Evolutionary conservation across 2,329 filamentous ascomycete species (phyloP).

Genomic region (Bisporella sp.): DNA sequence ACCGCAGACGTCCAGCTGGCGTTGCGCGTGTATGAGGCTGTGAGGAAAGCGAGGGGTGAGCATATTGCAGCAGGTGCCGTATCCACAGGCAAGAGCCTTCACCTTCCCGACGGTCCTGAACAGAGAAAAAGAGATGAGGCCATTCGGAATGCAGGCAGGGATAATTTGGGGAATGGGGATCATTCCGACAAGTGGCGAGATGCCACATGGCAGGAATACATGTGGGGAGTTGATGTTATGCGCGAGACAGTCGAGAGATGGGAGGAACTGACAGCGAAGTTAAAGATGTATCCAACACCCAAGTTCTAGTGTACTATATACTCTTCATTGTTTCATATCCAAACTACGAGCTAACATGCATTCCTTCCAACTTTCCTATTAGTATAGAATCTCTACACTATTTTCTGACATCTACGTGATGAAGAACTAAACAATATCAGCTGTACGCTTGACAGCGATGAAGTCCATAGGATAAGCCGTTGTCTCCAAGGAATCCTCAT

Average conservation of each 20-base stretch:
- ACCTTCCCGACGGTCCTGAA: slow-evolving; percentile 1
- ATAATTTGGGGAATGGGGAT: background rate
- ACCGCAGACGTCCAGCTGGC: slow-evolving; percentile 39
- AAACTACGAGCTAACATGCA: too few species aligned
- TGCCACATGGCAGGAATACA: slow-evolving; percentile 1
- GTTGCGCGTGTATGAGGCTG: slow-evolving; percentile 46
- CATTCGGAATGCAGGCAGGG: background rate
- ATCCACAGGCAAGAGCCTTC: slow-evolving; percentile 1
- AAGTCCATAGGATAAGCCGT: too few species aligned
- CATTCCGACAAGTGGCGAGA: slow-evolving; percentile 13
- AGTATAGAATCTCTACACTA: too few species aligned
- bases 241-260: background rate
- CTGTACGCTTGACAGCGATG: too few species aligned
- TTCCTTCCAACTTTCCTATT: too few species aligned
- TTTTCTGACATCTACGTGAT: too few species aligned
- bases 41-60: slow-evolving; percentile 44
- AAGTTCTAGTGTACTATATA: too few species aligned
- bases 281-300: too few species aligned
- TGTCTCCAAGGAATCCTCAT: too few species aligned
- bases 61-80: background rate
- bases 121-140: slow-evolving; percentile 1
- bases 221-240: slow-evolving; percentile 5
- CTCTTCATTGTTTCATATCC: too few species aligned
- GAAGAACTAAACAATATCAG: too few species aligned
- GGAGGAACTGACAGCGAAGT: background rate